Evolutionary conservation across 1,139 yeast species (phyloP).

Genomic region (Geotrichum histeridarum): DNA sequence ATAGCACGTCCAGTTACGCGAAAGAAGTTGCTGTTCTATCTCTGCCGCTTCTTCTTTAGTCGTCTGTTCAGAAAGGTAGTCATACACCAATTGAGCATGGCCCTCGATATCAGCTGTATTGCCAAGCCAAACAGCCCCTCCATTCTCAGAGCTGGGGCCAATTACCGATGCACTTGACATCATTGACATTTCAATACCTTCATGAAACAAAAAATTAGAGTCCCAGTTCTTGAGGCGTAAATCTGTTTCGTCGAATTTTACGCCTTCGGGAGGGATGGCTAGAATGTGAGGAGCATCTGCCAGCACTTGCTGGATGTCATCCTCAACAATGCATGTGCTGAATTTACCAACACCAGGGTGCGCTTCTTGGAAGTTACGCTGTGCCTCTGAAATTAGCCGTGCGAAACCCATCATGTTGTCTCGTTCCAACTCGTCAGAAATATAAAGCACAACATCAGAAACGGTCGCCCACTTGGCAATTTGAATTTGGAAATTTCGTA

Average conservation of each 20-base stretch:
- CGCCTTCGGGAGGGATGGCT: constrained; percentile 28
- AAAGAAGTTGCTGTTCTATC: constrained; percentile 4
- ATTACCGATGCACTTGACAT: constrained; percentile 77
- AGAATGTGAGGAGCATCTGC: constrained; percentile 31
- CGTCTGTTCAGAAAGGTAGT: constrained; percentile 10
- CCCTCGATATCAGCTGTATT: constrained; percentile 54
- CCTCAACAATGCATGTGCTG: constrained; percentile 28
- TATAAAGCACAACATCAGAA: constrained; percentile 63
- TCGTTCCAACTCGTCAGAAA: constrained; percentile 1
- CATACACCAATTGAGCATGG: constrained; percentile 24
- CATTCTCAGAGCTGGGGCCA: constrained; percentile 28
- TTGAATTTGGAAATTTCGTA: constrained; percentile 73
- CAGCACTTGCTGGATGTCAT: constrained; percentile 25
- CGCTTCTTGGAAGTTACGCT: constrained; percentile 20
- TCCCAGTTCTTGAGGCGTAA: constrained; percentile 56
- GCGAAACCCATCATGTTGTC: constrained; percentile 26
- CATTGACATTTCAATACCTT: constrained; percentile 70
- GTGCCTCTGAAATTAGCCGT: constrained; percentile 27
- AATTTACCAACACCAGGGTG: constrained; percentile 22
- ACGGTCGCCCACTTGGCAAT: constrained; percentile 62
- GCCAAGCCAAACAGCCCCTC: constrained; percentile 66
- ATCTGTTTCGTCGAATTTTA: constrained; percentile 28
- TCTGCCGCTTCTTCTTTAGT: neutral
- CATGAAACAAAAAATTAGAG: constrained; percentile 64
- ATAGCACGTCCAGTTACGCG: constrained; percentile 36